Percentiles rank a stretch among this genome's conserved stretches.
These are phyloP conservation scores for Conoideocrella luteorostrata DNA, from an alignment of 2,329 filamentous ascomycete genomes.

Conservation along the genomic window DNA sequence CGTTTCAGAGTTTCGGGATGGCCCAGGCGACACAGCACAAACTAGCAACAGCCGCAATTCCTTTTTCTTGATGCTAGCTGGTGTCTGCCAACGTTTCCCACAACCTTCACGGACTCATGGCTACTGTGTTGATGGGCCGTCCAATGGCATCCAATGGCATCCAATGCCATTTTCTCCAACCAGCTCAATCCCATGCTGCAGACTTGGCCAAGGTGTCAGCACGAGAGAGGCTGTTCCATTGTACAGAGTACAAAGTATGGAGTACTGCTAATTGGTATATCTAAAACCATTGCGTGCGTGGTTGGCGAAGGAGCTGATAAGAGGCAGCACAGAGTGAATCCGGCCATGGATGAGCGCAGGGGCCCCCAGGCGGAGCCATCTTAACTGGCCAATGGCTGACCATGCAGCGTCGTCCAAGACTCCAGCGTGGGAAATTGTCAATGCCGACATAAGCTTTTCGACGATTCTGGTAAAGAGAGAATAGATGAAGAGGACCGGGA, in stretches of 20 bases:
- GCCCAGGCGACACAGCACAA: neutral
- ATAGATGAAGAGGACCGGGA: neutral
- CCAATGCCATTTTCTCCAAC: too few relatives aligned
- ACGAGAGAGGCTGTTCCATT: too few relatives aligned
- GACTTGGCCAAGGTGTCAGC: too few relatives aligned
- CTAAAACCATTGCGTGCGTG: too few relatives aligned
- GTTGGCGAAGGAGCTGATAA: neutral
- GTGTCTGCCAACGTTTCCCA: neutral
- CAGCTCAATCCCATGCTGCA: too few relatives aligned
- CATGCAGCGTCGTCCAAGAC: neutral
- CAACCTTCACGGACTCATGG: too few relatives aligned
- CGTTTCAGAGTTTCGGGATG: constrained; percentile 4
- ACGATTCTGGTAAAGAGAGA: neutral
- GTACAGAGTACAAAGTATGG: too few relatives aligned
- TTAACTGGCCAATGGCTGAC: constrained; percentile 2
- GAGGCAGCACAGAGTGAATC: neutral
- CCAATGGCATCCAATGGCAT: too few relatives aligned
- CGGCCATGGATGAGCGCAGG: neutral
- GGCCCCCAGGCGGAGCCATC: constrained; percentile 1
- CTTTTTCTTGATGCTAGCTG: neutral
- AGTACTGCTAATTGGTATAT: too few relatives aligned
- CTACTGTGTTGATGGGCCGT: too few relatives aligned
- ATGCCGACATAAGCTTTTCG: neutral
- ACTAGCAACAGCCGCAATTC: neutral
- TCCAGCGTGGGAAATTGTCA: constrained; percentile 4